These are phyloP conservation scores for Rhodotorula sp. DNA, from an alignment of 1,284 basidiomycete species.

Conservation along the genomic window DNA sequence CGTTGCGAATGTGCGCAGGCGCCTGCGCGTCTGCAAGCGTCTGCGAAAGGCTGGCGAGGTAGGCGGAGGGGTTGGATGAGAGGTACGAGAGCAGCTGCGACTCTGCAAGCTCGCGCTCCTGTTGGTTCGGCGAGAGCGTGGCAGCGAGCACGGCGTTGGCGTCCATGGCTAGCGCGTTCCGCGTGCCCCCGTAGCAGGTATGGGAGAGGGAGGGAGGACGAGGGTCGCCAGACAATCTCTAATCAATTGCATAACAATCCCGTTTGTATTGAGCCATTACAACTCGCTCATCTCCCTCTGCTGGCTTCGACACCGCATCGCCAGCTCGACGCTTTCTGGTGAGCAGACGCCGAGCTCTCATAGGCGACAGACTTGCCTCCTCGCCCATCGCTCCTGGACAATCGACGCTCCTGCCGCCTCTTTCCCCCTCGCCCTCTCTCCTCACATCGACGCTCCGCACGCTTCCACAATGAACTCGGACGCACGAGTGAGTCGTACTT, in stretches of 20 bases:
- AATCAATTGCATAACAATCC: too few species aligned
- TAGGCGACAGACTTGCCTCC: too few species aligned
- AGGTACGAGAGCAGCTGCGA: conserved; percentile 80
- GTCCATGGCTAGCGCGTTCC: conserved; percentile 61
- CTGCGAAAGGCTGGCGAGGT: conserved; percentile 79
- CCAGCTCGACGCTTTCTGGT: too few species aligned
- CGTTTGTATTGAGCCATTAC: too few species aligned
- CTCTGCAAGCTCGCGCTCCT: conserved; percentile 82
- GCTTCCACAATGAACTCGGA: background rate
- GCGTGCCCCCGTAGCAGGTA: background rate
- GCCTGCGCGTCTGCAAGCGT: conserved; percentile 74
- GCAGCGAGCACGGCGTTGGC: conserved; percentile 53
- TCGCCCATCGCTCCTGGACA: background rate
- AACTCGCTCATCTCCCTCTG: background rate
- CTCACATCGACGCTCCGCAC: background rate
- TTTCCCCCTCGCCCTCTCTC: background rate
- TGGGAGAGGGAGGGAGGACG: background rate
- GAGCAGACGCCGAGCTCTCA: too few species aligned
- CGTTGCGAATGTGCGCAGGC: conserved; percentile 78
- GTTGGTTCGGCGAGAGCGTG: conserved; percentile 78
- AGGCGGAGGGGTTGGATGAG: conserved; percentile 81
- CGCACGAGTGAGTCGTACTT: background rate
- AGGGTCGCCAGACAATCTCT: background rate
- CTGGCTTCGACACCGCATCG: background rate
- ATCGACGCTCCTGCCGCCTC: too few species aligned